These are phyloP conservation scores for Candida insectorum DNA, from an alignment of 805 yeast species.

Conservation along the genomic window DNA sequence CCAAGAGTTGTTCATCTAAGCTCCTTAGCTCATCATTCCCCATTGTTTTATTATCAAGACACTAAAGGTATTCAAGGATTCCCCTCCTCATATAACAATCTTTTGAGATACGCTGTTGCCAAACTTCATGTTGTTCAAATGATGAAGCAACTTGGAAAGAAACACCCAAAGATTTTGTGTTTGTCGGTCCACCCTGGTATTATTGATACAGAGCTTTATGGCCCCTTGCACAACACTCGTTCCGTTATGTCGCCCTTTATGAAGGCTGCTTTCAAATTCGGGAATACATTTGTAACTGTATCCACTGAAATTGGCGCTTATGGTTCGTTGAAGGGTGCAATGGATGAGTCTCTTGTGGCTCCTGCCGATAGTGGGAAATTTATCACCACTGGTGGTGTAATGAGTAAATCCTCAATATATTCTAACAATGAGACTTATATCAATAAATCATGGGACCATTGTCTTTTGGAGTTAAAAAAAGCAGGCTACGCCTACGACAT, in stretches of 20 bases:
- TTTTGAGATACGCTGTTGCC: conserved; percentile 35
- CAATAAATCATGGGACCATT: conserved; percentile 27
- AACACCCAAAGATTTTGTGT: conserved; percentile 27
- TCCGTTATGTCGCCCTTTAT: conserved; percentile 1
- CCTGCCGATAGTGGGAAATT: conserved; percentile 26
- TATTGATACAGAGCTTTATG: conserved; percentile 30
- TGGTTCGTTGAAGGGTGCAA: conserved; percentile 31
- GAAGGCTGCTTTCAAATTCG: conserved; percentile 10
- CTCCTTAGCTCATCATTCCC: conserved; percentile 31
- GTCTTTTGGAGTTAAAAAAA: too few relatives aligned
- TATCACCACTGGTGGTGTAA: conserved; percentile 29
- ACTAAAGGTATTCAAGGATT: conserved; percentile 16
- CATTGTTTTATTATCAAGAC: conserved; percentile 23
- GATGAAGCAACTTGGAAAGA: conserved; percentile 22
- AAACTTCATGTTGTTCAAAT: conserved; percentile 32
- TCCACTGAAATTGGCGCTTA: conserved; percentile 31
- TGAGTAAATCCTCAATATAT: conserved; percentile 18
- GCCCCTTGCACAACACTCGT: conserved; percentile 9
- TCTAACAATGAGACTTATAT: conserved; percentile 21
- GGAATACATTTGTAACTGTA: conserved; percentile 22
- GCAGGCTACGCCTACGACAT: too few relatives aligned
- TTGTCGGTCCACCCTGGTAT: conserved; percentile 41
- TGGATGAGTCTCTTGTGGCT: conserved; percentile 23
- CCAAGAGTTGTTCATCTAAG: conserved; percentile 32
- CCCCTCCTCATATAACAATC: conserved; percentile 25